Conservation (phyloP, 768 basidiomycete species). For the Termitomyces heimii region DNA sequence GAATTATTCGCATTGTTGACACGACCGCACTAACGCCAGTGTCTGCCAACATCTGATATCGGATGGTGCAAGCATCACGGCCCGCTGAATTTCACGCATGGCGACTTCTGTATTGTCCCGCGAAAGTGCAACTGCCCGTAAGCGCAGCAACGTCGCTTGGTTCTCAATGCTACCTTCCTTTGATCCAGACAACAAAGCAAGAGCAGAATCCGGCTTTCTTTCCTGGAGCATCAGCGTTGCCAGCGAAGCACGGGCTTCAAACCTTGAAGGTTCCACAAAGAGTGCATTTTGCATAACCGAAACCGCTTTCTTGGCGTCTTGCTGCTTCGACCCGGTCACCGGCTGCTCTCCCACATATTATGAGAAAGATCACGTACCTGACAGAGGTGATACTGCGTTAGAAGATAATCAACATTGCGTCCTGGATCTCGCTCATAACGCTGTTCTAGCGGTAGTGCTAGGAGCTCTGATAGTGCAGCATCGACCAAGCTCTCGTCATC, state of each 20-base stretch:
- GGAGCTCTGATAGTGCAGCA: slow-evolving; percentile 80
- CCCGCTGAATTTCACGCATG: slow-evolving; percentile 49
- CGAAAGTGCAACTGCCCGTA: slow-evolving; percentile 44
- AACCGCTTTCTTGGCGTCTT: slow-evolving; percentile 41
- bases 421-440: slow-evolving; percentile 62
- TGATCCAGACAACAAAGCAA: slow-evolving; percentile 37
- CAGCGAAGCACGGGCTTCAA: slow-evolving; percentile 44
- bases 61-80: slow-evolving; percentile 57
- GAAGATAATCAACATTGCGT: slow-evolving; percentile 64
- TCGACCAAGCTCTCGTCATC: slow-evolving; percentile 76
- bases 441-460: slow-evolving; percentile 60
- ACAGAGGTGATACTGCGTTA: slow-evolving; percentile 67
- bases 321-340: slow-evolving; percentile 26
- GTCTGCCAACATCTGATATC: slow-evolving; percentile 49
- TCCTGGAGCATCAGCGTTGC: slow-evolving; percentile 50
- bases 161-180: slow-evolving; percentile 22
- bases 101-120: slow-evolving; percentile 18
- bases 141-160: slow-evolving; percentile 35
- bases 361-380: slow-evolving; percentile 40
- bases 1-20: slow-evolving; percentile 1
- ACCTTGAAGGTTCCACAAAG: slow-evolving; percentile 46
- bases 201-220: slow-evolving; percentile 33
- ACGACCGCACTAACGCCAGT: slow-evolving; percentile 46
- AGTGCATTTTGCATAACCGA: slow-evolving; percentile 53
- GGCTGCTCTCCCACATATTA: background rate